These are phyloP conservation scores for Colletotrichum eremochloae DNA, from an alignment of 2,329 filamentous ascomycete species.

Conservation along the genomic window DNA sequence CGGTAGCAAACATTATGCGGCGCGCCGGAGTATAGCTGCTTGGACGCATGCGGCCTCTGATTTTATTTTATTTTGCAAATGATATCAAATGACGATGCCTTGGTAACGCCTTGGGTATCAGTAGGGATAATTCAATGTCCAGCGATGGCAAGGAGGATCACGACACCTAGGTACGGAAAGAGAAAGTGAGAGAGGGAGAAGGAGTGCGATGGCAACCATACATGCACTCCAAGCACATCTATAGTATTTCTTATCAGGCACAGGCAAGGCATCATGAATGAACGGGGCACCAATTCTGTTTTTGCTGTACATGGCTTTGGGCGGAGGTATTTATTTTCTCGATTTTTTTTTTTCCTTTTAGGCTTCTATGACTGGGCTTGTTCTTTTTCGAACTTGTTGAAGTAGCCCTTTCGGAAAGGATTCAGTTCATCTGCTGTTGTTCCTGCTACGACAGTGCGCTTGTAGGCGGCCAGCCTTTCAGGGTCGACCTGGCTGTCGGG, in stretches of 20 bases:
- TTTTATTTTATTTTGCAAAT: slow-evolving; percentile 18
- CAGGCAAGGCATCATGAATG: slow-evolving; percentile 39
- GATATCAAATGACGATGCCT: slow-evolving; percentile 39
- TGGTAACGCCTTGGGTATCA: slow-evolving; percentile 33
- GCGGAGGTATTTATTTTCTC: neutral
- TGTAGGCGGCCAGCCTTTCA: slow-evolving; percentile 54
- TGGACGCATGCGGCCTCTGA: slow-evolving; percentile 12
- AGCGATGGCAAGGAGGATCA: slow-evolving; percentile 3
- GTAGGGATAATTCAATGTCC: slow-evolving; percentile 18
- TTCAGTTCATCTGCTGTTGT: slow-evolving; percentile 71
- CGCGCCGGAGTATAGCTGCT: slow-evolving; percentile 16
- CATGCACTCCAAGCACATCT: slow-evolving; percentile 2
- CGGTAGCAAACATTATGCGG: slow-evolving; percentile 21
- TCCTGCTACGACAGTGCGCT: slow-evolving; percentile 52
- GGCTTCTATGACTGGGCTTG: slow-evolving; percentile 39
- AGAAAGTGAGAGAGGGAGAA: neutral
- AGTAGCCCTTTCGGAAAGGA: slow-evolving; percentile 71
- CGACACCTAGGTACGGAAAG: slow-evolving; percentile 6
- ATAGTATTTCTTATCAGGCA: slow-evolving; percentile 30
- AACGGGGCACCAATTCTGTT: slow-evolving; percentile 8
- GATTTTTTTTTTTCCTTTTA: neutral
- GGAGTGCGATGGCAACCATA: neutral
- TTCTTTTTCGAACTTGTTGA: slow-evolving; percentile 64
- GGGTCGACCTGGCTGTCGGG: slow-evolving; percentile 69
- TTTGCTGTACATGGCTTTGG: slow-evolving; percentile 32